Base-by-base conservation (phyloP, 2,329 filamentous ascomycete genomes). In the Ascochyta koolunga region DNA sequence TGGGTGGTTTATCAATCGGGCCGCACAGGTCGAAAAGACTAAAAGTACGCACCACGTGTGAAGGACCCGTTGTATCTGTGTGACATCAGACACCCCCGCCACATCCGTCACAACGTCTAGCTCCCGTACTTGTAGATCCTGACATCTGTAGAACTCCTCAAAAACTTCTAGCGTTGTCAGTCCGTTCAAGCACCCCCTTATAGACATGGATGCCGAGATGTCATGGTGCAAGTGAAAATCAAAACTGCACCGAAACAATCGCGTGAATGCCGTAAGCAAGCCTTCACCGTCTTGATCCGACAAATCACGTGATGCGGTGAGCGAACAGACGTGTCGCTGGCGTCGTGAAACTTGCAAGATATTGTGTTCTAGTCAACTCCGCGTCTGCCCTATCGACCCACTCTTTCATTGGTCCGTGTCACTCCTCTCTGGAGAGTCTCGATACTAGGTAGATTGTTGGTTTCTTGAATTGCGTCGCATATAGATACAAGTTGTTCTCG, bases 401-500 rank as follows among this genome's bases (percentile, higher is more conserved):
- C 24, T 25, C 9, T 16, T 44, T 32, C 10, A 44, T 40, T 48
- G 50, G 44, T 27, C 29, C 38, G 5, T 8, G 31, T 18, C 22
- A 15, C 1, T 9, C n/a, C n/a, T 41, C 1, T 29, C 9, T 22
- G 9, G 29, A 18, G 11, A 35, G 32, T 38, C 22, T 27, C 32
- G 32, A 39, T 48, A 19, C 18, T 15, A 21, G 27, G 10, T 3
- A n/a, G 6, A 4, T n/a, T 4, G 15, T 16, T 7, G 15, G 5
- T 19, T 27, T n/a, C 16, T 31, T 39, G 15, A n/a, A 35, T 44
- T 54, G 32, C 18, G 27, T 39, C 40, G 50, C 18, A 35, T 48
- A 54, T 54, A 54, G 50, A 48, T 54, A 54, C 43, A 44, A 22
- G 31, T 27, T 29, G 11, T 42, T 38, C 19, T 33, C 37, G 37